Evolutionary conservation across 164 flowering plant species (phyloP).

Genomic region (Vitis labrusca): DNA sequence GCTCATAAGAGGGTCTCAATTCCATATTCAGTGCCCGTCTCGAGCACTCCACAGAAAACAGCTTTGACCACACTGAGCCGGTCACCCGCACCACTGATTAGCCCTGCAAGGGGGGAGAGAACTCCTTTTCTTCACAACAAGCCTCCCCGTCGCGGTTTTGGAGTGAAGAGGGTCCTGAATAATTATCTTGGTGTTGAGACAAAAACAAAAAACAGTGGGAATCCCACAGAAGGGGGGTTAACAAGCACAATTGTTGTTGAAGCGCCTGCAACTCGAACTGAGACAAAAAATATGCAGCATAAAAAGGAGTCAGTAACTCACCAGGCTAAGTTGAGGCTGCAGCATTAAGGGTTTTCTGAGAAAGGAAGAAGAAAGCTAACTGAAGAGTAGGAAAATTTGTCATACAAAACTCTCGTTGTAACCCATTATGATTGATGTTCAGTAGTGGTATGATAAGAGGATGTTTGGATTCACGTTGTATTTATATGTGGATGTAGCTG

Average conservation of each 20-base stretch:
- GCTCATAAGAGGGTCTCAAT: conserved; percentile 62
- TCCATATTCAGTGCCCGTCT: conserved; percentile 54
- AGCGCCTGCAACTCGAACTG: no score
- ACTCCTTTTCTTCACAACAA: conserved; percentile 54
- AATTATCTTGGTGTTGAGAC: conserved; percentile 69
- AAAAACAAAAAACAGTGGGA: conserved; percentile 39
- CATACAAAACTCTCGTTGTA: neutral
- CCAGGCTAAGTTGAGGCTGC: no score
- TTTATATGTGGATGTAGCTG: no score
- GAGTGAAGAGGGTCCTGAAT: conserved; percentile 71
- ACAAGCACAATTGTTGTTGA: neutral
- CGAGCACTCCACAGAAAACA: conserved; percentile 69
- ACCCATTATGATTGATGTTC: neutral
- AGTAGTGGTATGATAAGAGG: neutral
- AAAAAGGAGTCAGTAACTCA: no score
- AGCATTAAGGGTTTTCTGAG: no score
- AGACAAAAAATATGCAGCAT: no score
- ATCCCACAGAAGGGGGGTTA: conserved; percentile 14
- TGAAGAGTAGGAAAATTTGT: neutral
- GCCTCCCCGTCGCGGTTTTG: conserved; percentile 59
- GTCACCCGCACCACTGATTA: conserved; percentile 56
- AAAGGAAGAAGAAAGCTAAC: no score
- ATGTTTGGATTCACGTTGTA: no score
- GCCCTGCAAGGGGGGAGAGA: conserved; percentile 67
- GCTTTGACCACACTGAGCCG: conserved; percentile 53